These are phyloP conservation scores for Leucoagaricus sp. DNA, from an alignment of 1,284 basidiomycete species.

Conservation along the genomic window DNA sequence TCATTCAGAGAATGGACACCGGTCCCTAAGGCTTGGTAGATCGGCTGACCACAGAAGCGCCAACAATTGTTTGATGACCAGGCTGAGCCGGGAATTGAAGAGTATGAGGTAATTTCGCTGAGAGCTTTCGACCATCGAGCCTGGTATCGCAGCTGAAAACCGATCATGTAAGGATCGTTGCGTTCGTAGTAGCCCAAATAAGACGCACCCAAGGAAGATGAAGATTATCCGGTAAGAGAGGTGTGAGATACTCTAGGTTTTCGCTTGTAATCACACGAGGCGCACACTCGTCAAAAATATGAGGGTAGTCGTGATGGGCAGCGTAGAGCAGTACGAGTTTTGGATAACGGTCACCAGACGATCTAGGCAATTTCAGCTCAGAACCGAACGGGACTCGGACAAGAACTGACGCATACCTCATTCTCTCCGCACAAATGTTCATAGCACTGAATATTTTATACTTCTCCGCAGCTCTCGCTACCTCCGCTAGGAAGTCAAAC, in stretches of 20 bases:
- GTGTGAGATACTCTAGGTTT: background rate
- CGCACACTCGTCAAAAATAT: slow-evolving; percentile 6
- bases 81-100: background rate
- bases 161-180: background rate
- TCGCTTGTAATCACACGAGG: slow-evolving; percentile 6
- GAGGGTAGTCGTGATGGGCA: slow-evolving; percentile 3
- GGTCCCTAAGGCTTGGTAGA: background rate
- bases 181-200: background rate
- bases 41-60: background rate
- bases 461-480: slow-evolving; percentile 22
- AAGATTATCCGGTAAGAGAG: slow-evolving; percentile 1
- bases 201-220: slow-evolving; percentile 7
- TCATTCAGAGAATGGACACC: slow-evolving; percentile 7
- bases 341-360: slow-evolving; percentile 1
- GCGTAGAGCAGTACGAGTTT: slow-evolving; percentile 5
- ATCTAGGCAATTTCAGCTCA: background rate
- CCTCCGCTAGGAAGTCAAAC: slow-evolving; percentile 14
- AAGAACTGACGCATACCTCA: slow-evolving; percentile 13
- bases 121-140: slow-evolving; percentile 9
- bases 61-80: slow-evolving; percentile 1
- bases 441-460: slow-evolving; percentile 22
- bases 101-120: background rate
- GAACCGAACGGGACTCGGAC: background rate
- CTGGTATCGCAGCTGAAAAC: slow-evolving; percentile 10
- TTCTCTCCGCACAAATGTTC: slow-evolving; percentile 18